Evolutionary conservation across 1,284 basidiomycete species (phyloP), one percentile per base, ranked within the genome.

Genomic region (Puccinia triticina): DNA sequence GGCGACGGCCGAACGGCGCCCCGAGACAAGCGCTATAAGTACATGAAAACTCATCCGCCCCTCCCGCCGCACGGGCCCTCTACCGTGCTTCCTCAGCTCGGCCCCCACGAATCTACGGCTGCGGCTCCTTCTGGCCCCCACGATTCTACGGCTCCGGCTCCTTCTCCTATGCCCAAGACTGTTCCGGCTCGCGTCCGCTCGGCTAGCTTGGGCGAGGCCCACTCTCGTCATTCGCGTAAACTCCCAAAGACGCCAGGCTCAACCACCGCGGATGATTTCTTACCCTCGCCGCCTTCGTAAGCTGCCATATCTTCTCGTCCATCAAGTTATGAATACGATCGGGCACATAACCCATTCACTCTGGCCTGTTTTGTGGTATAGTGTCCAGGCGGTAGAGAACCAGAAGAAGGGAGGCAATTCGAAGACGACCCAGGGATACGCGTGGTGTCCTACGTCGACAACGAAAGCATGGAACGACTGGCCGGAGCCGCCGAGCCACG

Each of bases 1-100:
- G 55, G 37, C n/a, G 73, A 75, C n/a, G 73, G 53, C 26, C 26
- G 37, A 16, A 43, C 73, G 29, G 53, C 37, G 14, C 50, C 73
- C 4, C 48, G 73, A 23, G 73, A 75, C 53, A 57, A 59, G n/a
- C 50, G 73, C 37, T 59, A 75, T 32, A 32, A n/a, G 14, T 75
- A 75, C n/a, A 57, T 59, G 73, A 75, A 75, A 59, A 75, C 55
- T 29, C 73, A 75, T 21, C 73, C 55, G 8, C 10, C 55, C 26
- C 48, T 72, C n/a, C 69, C 69, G 18, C 69, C 69, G 0, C 43
- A 72, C 16, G 69, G 69, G 0, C 69, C 69, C 3, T 72, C 69
- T 23, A 46, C 69, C 46, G n/a, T 23, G 12, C 48, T 72, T 10
- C 69, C 69, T 10, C 69, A 72, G 32, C 69, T 50, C 7, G 29